Evolutionary conservation across 2,329 filamentous ascomycete genomes (phyloP).

Genomic region (Monosporascus sp.): DNA sequence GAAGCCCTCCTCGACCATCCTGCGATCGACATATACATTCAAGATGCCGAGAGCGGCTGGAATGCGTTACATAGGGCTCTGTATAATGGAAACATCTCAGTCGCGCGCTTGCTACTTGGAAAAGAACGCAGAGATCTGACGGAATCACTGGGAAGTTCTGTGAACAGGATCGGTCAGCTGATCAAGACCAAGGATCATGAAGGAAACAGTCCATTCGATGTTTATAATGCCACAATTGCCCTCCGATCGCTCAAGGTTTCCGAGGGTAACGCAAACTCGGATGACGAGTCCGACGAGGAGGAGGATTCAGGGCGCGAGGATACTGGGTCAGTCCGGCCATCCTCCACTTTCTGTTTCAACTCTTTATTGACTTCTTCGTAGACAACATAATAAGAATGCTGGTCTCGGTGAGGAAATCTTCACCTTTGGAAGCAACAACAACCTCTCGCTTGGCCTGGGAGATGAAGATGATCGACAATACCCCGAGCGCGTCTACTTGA

Average conservation of each 20-base stretch:
- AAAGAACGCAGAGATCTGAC: constrained; percentile 64
- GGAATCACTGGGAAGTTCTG: constrained; percentile 52
- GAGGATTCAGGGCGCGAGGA: constrained; percentile 33
- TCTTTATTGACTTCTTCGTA: constrained; percentile 28
- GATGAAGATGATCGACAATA: constrained; percentile 93
- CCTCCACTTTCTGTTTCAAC: constrained; percentile 16
- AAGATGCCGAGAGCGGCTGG: constrained; percentile 92
- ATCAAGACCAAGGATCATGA: constrained; percentile 96
- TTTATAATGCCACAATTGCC: constrained; percentile 84
- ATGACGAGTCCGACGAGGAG: constrained; percentile 51
- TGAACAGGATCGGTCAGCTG: constrained; percentile 62
- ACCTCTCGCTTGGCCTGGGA: constrained; percentile 86
- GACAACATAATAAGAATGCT: constrained; percentile 12
- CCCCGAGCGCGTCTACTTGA: constrained; percentile 74
- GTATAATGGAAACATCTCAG: constrained; percentile 82
- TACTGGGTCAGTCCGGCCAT: constrained; percentile 15
- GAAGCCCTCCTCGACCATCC: constrained; percentile 76
- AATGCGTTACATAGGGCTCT: constrained; percentile 87
- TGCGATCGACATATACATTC: constrained; percentile 75
- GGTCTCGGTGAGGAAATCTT: constrained; percentile 77
- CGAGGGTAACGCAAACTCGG: constrained; percentile 29
- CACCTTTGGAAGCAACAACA: constrained; percentile 94
- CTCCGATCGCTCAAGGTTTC: constrained; percentile 56
- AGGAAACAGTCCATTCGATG: constrained; percentile 88
- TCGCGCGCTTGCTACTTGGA: constrained; percentile 75